phyloP scores from a whole-genome alignment of 73 alveolate genomes.

The Paramecium octaurelia region DNA sequence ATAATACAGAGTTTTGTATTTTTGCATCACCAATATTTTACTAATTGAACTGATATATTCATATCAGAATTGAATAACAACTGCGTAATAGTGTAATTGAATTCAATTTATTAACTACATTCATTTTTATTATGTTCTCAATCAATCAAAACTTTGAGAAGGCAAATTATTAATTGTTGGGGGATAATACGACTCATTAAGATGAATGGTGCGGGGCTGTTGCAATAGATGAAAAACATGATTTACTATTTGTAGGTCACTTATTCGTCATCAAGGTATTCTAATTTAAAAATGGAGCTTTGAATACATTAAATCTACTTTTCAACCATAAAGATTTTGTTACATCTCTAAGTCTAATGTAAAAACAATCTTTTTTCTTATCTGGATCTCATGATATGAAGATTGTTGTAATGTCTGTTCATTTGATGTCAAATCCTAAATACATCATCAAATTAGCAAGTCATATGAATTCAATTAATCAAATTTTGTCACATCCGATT shows the following conservation, averaged over 20 bases:
- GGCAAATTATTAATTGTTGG: too few species aligned
- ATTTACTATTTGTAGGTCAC: not conserved
- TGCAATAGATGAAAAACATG: not conserved
- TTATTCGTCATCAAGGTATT: not conserved
- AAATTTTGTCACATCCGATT: not conserved
- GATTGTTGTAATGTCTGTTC: not conserved
- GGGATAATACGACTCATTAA: not conserved
- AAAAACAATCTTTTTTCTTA: not conserved
- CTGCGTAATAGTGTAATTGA: too few species aligned
- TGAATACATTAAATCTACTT: not conserved
- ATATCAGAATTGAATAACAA: too few species aligned
- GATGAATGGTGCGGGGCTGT: not conserved
- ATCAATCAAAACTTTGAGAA: not conserved
- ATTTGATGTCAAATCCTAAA: not conserved
- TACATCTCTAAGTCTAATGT: not conserved
- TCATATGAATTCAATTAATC: not conserved
- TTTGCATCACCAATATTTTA: too few species aligned
- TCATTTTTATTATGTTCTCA: not conserved
- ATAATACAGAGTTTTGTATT: too few species aligned
- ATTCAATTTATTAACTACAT: too few species aligned
- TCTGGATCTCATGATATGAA: not conserved
- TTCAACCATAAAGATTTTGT: not conserved
- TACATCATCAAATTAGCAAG: not conserved
- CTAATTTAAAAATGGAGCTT: not conserved
- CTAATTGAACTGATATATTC: too few species aligned